A percentile compares a stretch with the other conserved stretches of the same genome.
These are phyloP conservation scores for Nidula niveotomentosa DNA, from an alignment of 1,284 basidiomycete genomes.

Conservation along the genomic window DNA sequence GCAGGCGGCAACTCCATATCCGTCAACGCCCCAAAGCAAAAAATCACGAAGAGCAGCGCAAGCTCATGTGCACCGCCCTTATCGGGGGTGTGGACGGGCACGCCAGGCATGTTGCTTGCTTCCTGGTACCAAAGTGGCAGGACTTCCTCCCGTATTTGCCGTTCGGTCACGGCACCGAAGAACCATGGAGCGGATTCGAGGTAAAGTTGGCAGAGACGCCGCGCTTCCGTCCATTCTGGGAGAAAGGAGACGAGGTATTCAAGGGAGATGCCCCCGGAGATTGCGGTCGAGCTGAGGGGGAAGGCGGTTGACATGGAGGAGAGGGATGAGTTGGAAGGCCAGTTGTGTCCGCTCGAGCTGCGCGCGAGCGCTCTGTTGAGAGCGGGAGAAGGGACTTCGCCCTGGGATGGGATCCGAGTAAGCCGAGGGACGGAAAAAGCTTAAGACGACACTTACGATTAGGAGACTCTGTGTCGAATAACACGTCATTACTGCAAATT, in stretches of 20 bases:
- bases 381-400: constrained; percentile 28
- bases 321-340: constrained; percentile 29
- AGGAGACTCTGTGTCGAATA: constrained; percentile 43
- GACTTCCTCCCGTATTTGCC: constrained; percentile 62
- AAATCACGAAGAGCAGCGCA: constrained; percentile 54
- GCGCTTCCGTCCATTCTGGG: constrained; percentile 57
- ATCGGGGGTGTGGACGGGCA: constrained; percentile 4
- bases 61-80: constrained; percentile 51
- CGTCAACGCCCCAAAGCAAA: constrained; percentile 57
- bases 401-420: constrained; percentile 16
- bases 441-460: constrained; percentile 36
- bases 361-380: neutral
- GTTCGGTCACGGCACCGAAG: constrained; percentile 62
- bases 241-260: constrained; percentile 47
- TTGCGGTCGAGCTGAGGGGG: constrained; percentile 39
- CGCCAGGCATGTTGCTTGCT: constrained; percentile 20
- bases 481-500: neutral
- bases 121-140: constrained; percentile 68
- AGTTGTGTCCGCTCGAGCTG: neutral
- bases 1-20: constrained; percentile 48
- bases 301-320: constrained; percentile 50
- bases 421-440: neutral
- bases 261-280: constrained; percentile 38
- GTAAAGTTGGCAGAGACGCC: constrained; percentile 58
- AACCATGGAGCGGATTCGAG: constrained; percentile 76